Evolutionary conservation across 2,329 filamentous ascomycete genomes (phyloP).

Genomic region (Lachnellula willkommii): DNA sequence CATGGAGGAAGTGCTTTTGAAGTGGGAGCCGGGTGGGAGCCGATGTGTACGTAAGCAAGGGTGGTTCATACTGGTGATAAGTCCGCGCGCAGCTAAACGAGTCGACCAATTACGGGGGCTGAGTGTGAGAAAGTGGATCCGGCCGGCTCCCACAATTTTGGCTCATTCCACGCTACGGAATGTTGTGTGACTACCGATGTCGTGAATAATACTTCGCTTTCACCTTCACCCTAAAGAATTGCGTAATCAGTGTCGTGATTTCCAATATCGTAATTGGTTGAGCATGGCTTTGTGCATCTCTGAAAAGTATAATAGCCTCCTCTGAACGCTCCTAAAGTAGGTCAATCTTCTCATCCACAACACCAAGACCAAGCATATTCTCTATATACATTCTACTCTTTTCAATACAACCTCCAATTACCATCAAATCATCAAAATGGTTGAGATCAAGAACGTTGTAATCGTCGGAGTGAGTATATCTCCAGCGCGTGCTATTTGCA

Average conservation of each 20-base stretch:
- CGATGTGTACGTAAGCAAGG: too few species aligned
- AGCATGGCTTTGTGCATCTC: too few species aligned
- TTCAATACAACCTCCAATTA: background rate
- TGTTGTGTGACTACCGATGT: too few species aligned
- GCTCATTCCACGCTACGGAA: background rate
- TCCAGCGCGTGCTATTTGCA: background rate
- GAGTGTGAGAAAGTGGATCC: background rate
- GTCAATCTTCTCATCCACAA: background rate
- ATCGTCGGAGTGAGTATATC: constrained; percentile 21
- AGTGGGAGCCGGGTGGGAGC: too few species aligned
- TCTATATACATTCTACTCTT: too few species aligned
- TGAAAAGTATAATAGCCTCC: too few species aligned
- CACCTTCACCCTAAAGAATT: background rate
- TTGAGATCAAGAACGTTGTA: constrained; percentile 25
- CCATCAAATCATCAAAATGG: constrained; percentile 14
- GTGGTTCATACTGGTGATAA: too few species aligned
- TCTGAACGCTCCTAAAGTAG: background rate
- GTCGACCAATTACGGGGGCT: background rate
- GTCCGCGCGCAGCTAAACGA: too few species aligned
- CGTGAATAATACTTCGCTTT: background rate
- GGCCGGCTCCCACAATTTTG: background rate
- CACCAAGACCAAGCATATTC: background rate
- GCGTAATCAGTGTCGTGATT: background rate
- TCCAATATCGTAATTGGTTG: too few species aligned
- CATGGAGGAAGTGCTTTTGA: too few species aligned